phyloP scores from a whole-genome alignment of 1,284 basidiomycete species.

The Malassezia obtusa region DNA sequence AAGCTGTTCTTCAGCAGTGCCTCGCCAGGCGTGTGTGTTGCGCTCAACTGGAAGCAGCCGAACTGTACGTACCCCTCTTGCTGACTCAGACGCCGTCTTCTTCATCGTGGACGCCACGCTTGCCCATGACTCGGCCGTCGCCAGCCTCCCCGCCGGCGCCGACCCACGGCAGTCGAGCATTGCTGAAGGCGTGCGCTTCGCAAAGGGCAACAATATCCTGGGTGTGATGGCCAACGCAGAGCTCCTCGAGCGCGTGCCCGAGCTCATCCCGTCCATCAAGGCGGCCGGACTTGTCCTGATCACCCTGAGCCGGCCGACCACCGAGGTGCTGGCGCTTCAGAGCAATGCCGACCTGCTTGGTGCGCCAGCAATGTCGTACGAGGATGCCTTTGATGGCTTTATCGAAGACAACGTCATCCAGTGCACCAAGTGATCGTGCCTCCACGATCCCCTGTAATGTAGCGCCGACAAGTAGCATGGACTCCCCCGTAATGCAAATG shows the following conservation, averaged over 20 bases:
- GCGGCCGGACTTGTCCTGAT: conserved; percentile 40
- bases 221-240: conserved; percentile 85
- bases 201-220: conserved; percentile 82
- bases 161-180: conserved; percentile 61
- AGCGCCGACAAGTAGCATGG: neutral
- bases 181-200: conserved; percentile 83
- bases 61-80: conserved; percentile 60
- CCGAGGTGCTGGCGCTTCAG: neutral
- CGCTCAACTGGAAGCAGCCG: conserved; percentile 97
- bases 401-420: conserved; percentile 28
- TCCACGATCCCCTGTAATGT: neutral
- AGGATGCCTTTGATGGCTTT: conserved; percentile 28
- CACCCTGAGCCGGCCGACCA: conserved; percentile 23
- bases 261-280: conserved; percentile 39
- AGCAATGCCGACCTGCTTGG: neutral
- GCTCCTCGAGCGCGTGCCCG: conserved; percentile 53
- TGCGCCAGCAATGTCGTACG: conserved; percentile 3
- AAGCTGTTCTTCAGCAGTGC: conserved; percentile 41
- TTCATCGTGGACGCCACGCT: conserved; percentile 64
- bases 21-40: conserved; percentile 52
- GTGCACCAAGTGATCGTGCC: conserved; percentile 18
- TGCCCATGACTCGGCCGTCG: conserved; percentile 19
- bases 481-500: neutral
- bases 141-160: conserved; percentile 50
- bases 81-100: conserved; percentile 67